Conservation (phyloP, 2,329 filamentous ascomycete genomes). For the Colletotrichum spinosum region DNA sequence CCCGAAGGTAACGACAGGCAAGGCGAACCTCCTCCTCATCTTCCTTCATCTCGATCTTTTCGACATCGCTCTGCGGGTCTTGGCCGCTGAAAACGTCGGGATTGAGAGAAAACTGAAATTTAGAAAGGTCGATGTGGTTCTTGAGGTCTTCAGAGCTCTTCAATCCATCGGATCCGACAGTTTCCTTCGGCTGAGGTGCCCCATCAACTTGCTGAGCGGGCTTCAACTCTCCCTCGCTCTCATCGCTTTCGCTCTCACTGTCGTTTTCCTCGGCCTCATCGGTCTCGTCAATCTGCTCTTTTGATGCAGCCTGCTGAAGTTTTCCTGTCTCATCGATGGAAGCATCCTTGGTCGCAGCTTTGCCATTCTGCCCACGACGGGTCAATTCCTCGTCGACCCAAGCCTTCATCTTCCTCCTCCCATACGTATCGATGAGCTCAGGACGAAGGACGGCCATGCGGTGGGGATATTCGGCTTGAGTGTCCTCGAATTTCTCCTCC, state of each 20-base stretch:
- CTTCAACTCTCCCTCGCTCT: conserved; percentile 52
- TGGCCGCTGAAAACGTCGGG: conserved; percentile 97
- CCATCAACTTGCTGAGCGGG: conserved; percentile 41
- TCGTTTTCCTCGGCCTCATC: conserved; percentile 30
- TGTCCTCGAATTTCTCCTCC: conserved; percentile 72
- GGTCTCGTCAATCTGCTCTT: conserved; percentile 45
- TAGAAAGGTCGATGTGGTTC: conserved; percentile 84
- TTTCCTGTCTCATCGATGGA: conserved; percentile 44
- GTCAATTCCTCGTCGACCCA: conserved; percentile 86
- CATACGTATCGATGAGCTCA: conserved; percentile 89
- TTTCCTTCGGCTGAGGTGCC: conserved; percentile 39
- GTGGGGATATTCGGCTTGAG: conserved; percentile 78
- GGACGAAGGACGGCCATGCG: conserved; percentile 94
- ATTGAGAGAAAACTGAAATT: conserved; percentile 90
- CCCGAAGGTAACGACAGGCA: conserved; percentile 82
- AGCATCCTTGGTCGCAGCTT: conserved; percentile 48
- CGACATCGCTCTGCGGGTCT: conserved; percentile 86
- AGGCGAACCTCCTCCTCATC: conserved; percentile 92
- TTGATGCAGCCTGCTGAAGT: conserved; percentile 34
- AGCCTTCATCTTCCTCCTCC: conserved; percentile 86
- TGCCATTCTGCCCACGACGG: conserved; percentile 61
- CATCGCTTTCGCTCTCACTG: conserved; percentile 46
- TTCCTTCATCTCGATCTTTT: conserved; percentile 83
- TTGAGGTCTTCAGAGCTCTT: conserved; percentile 46
- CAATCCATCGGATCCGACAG: conserved; percentile 41